Evolutionary conservation across 768 basidiomycete genomes (phyloP), one percentile per base, ranked within the genome.

Genomic region (Hortiboletus flavorubellus): DNA sequence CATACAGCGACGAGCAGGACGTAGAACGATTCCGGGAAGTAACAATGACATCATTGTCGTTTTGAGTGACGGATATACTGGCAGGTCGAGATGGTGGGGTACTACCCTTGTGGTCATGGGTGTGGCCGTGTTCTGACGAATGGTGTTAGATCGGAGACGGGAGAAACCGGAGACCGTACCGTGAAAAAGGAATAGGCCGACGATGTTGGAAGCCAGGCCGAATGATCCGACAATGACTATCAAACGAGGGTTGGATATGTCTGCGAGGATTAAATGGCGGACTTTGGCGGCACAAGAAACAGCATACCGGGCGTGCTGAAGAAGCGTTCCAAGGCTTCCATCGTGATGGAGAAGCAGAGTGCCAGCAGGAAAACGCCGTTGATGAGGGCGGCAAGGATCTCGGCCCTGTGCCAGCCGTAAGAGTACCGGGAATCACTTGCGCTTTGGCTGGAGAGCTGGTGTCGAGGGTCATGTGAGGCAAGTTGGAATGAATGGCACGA

Each of bases 351-450:
- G 73, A 98, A 94, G 74, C 97, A 99, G 1, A 98, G 82, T 0
- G 97, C 97, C 41, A 98, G 80, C 7, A 99, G 82, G 76, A 98
- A 98, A 52, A 98, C 93, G 49, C 97, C 97, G 65, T 99, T 99
- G 61, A 98, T 75, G 43, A 98, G 79, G 0, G 97, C 97, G 21
- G 94, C 95, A 8, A 98, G 81, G 58, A 97, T 95, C 68, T 97
- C 95, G 16, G 97, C 97, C 58, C 97, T 81, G 72, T 98, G 95
- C 96, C 95, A 98, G n/a, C 95, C 96, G 69, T 98, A 98, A 5
- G 96, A 93, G 72, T 97, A 97, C 47, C 85, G 82, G 30, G 88
- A 81, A 72, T 88, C 83, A 33, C 73, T 75, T 30, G 82, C 73
- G 31, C 75, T 80, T 52, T 78, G 77, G 35, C 78, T 77, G 35